Evolutionary conservation across 768 basidiomycete genomes (phyloP), one percentile per base, ranked within the genome.

Genomic region (Lyophyllum semitale): DNA sequence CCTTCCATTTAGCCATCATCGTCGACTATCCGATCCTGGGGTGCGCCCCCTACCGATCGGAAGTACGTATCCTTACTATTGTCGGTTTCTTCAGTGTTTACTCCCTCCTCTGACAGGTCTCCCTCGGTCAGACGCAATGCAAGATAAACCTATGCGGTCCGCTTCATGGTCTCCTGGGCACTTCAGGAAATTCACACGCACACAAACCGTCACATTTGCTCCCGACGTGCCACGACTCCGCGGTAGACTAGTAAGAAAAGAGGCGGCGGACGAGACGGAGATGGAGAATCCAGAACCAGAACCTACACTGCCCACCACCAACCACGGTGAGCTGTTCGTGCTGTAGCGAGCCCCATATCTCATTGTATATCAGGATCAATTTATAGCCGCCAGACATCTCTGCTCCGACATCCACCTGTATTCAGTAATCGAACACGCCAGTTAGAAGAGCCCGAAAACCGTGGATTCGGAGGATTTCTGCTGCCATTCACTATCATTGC

Each of bases 391-490:
- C 59, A 49, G 50, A 53, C 43, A 22, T 56, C 42, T 58, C 38
- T 57, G 45, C 63, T 60, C 25, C 59, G 40, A 20, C 60, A 64
- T 9, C 51, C 61, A 18, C 60, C 67, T 13, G 52, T 68, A 44
- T 60, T 65, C 49, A 61, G 53, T 35, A 53, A n/a, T n/a, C n/a
- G 26, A 54, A 51, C 51, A 38, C 68, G 59, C 7, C 58, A 64
- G 22, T 53, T 42, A 27, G 64, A 52, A 44, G 60, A 62, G 26
- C 59, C 63, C 17, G 80, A 73, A 61, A 71, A 82, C 55, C 74
- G 74, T 37, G 83, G 74, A 15, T 85, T 88, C 51, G 89, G 89
- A 29, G 89, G 89, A 1, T 91, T 91, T 66, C 89, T 89, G 1
- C 85, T 86, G 77, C 88, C 87, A 0, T 78, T 77, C 63, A 68